Evolutionary conservation across 2,329 filamentous ascomycete species (phyloP), one percentile per base, ranked within the genome.

Genomic region (Meredithiella fracta): DNA sequence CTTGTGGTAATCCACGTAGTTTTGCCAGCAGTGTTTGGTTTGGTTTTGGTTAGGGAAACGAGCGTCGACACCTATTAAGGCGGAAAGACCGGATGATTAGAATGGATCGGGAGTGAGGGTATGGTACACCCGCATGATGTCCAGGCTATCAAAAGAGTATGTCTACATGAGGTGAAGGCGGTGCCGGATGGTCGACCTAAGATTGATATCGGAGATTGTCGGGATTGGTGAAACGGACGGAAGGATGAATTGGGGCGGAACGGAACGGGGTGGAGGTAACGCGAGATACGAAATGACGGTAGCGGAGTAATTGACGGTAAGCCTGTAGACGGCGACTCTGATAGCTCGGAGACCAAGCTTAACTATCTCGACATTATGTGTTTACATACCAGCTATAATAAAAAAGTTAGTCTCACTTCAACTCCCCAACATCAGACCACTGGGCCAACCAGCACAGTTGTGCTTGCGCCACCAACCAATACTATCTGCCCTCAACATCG

Each of bases 1-100:
- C 82, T 98, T 98, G 83, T 98, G 87, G 80, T 98, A 97, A 74
- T 98, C 92, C 77, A 98, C 92, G 76, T 98, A 98, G 82, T 98
- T 98, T 73, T 98, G 94, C 92, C 92, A 98, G 87, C 92, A 98
- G 82, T 98, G 90, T 85, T 96, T 96, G 75, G 90, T 85, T 77
- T 92, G 87, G 78, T 98, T 98, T 78, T 82, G 77, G 79, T 98
- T 95, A 68, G 92, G 92, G 78, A 97, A 98, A 72, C 92, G 91
- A 73, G 92, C 92, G 72, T 98, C 92, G 77, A 94, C 94, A 78
- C 92, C 92, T 96, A 52, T 51, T 50, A 11, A 20, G 26, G 31
- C 20, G 42, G 44, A 53, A 56, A 50, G 31, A 37, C 34, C 49
- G 34, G 44, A 49, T 49, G 44, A 22, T 49, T 49, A 49, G 44